Base-by-base conservation (phyloP, 1,284 basidiomycete genomes). In the Moesziomyces sp. region DNA sequence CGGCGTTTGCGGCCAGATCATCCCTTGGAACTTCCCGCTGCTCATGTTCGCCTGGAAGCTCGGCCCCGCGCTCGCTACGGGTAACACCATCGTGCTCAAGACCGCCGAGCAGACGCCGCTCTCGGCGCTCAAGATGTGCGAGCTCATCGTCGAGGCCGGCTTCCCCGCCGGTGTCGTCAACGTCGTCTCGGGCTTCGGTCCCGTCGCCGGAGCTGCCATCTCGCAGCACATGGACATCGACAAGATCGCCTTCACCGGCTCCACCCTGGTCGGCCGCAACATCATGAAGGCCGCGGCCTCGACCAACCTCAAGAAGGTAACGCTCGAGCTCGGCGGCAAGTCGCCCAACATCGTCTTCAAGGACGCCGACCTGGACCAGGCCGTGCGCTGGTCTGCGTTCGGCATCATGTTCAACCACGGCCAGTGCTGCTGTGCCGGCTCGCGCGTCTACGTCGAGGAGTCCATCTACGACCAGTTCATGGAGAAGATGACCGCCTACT, bases 281-380 rank as follows among this genome's bases (percentile, higher is more conserved):
- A 89, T 97, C 61, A 89, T 97, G 21, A 90, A 91, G 11, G 85
- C 87, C 0, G 93, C 94, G 0, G 93, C 93, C 8, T 93, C 92
- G 10, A 92, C 94, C 85, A 89, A 91, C 56, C 86, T 97, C 23
- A 93, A 93, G 0, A 93, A 94, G 0, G 87, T 92, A n/a, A 91
- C 92, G 8, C 88, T 94, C 47, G 94, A 85, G 85, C 87, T 92
- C 9, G 91, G 91, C 44, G 91, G 91, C 55, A 96, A 96, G 86
- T 92, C 90, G 19, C 93, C 94, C 3, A 91, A 90, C n/a, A 88
- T 95, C 74, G 85, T 96, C 56, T 91, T 94, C 79, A 87, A 90
- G 1, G 87, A 87, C 48, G 86, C 87, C 34, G 85, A 86, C 56
- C 64, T 88, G 30, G 80, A 81, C 61, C 85, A 85, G 69, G 82